Percentiles rank a stretch among this genome's conserved stretches.
These are phyloP conservation scores for Diplocarpon mali DNA, from an alignment of 2,329 filamentous ascomycete species.

Conservation along the genomic window DNA sequence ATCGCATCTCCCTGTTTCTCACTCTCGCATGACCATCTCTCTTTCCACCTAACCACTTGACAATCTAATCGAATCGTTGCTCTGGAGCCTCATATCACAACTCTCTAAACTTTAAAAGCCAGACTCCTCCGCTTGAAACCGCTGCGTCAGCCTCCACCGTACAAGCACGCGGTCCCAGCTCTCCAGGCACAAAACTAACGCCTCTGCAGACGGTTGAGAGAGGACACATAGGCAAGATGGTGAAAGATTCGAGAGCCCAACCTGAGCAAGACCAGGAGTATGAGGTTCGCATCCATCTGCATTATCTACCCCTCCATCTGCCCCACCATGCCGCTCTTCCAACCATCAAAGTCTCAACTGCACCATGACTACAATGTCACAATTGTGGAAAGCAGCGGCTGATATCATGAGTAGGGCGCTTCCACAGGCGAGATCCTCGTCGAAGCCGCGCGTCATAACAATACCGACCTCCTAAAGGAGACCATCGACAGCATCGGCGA, in stretches of 20 bases:
- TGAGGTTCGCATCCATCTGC: slow-evolving; percentile 15
- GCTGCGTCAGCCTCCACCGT: background rate
- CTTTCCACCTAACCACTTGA: background rate
- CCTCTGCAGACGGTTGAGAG: background rate
- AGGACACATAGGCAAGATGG: slow-evolving; percentile 16
- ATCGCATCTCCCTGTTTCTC: background rate
- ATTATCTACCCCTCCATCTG: slow-evolving; percentile 1
- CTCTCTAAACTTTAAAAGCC: background rate
- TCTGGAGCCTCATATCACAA: too few species aligned
- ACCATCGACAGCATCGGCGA: slow-evolving; percentile 49
- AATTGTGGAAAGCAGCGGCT: background rate
- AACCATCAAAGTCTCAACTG: background rate
- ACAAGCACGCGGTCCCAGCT: background rate
- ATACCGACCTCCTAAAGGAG: slow-evolving; percentile 71
- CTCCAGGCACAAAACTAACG: background rate
- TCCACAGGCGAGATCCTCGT: slow-evolving; percentile 76
- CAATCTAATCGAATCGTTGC: background rate
- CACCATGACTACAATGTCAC: background rate
- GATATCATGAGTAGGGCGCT: slow-evolving; percentile 52
- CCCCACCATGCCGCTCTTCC: background rate
- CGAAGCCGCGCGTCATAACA: slow-evolving; percentile 89
- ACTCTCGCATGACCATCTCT: background rate
- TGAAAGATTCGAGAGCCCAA: slow-evolving; percentile 17
- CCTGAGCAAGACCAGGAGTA: slow-evolving; percentile 22
- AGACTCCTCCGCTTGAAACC: background rate